Percentiles rank a stretch among this genome's conserved stretches.
Conservation (phyloP, 164 flowering plant species). For the Sedum album region DNA sequence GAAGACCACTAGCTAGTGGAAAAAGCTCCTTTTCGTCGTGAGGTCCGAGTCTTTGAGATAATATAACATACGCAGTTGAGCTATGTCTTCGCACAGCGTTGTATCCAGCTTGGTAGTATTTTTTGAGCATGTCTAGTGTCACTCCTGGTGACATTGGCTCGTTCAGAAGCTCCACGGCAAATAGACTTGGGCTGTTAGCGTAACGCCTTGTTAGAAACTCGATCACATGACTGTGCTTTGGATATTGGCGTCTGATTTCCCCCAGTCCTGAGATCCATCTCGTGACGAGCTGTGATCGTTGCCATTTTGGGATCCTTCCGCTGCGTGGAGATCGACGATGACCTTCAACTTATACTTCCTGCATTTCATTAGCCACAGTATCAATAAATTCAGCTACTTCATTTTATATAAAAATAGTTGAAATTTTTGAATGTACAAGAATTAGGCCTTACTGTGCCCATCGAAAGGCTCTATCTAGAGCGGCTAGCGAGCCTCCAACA, state of each 20-base stretch:
- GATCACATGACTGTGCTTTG: slow-evolving; percentile 47
- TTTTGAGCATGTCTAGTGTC: slow-evolving; percentile 28
- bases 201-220: slow-evolving; percentile 55
- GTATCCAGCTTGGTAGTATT: slow-evolving; percentile 52
- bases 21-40: slow-evolving; percentile 41
- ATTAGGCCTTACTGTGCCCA: slow-evolving; percentile 26
- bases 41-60: slow-evolving; percentile 36
- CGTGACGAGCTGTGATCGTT: slow-evolving; percentile 54
- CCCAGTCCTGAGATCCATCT: slow-evolving; percentile 60
- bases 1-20: slow-evolving; percentile 33
- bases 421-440: neutral
- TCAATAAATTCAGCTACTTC: neutral
- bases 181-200: slow-evolving; percentile 41
- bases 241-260: slow-evolving; percentile 41
- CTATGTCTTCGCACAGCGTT: slow-evolving; percentile 49
- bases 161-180: slow-evolving; percentile 58
- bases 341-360: slow-evolving; percentile 44
- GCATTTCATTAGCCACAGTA: slow-evolving; percentile 1
- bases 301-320: slow-evolving; percentile 62
- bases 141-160: slow-evolving; percentile 55
- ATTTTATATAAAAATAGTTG: no score
- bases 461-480: slow-evolving; percentile 30
- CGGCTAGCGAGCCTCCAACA: slow-evolving; percentile 30
- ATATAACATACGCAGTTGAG: slow-evolving; percentile 35
- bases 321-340: slow-evolving; percentile 61